Conservation (phyloP, 2,329 filamentous ascomycete genomes). For the Cordyceps pruinosa region DNA sequence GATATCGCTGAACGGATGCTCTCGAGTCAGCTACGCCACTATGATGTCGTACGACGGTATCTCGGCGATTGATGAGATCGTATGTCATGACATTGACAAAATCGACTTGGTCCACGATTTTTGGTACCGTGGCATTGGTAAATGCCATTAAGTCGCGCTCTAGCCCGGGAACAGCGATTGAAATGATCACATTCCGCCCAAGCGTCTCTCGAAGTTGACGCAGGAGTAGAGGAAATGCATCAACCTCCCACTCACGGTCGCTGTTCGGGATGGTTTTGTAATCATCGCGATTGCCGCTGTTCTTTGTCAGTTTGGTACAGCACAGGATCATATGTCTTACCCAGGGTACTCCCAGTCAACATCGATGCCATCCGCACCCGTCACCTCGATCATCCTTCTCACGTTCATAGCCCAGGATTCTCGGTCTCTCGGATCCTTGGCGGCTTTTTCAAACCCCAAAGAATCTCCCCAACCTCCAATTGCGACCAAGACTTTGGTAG, state of each 20-base stretch:
- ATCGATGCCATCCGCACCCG: conserved; percentile 58
- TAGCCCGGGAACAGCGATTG: conserved; percentile 61
- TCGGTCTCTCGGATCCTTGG: conserved; percentile 43
- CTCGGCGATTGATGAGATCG: conserved; percentile 63
- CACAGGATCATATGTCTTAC: conserved; percentile 20
- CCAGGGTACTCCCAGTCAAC: conserved; percentile 62
- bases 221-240: conserved; percentile 56
- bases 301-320: not conserved
- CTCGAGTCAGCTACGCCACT: conserved; percentile 52
- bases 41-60: conserved; percentile 58
- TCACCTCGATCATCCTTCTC: conserved; percentile 51
- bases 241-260: conserved; percentile 53
- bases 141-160: conserved; percentile 62
- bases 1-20: conserved; percentile 51
- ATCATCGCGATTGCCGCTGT: conserved; percentile 60
- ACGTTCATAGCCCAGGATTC: conserved; percentile 58
- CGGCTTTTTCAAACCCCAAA: conserved; percentile 52
- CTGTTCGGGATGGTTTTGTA: conserved; percentile 59
- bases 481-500: conserved; percentile 60
- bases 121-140: conserved; percentile 48
- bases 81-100: conserved; percentile 66
- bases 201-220: conserved; percentile 51
- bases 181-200: conserved; percentile 51
- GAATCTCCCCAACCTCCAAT: conserved; percentile 72
- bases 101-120: conserved; percentile 53